Evolutionary conservation across 106 monocot genomes (phyloP), one percentile per base, ranked within the genome.

Genomic region (Dioscorea dumetorum): DNA sequence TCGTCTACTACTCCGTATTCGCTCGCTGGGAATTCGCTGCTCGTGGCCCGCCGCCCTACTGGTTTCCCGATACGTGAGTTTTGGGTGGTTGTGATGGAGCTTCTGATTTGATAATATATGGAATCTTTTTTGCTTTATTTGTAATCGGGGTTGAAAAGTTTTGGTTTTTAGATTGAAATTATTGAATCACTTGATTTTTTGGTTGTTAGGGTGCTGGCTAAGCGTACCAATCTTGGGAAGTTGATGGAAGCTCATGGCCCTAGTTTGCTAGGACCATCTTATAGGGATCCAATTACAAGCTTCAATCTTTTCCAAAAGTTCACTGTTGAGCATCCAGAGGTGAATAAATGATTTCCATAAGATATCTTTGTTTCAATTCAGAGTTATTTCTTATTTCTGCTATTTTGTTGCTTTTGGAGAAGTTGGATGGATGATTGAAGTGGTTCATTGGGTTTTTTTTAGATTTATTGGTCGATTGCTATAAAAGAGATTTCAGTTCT

Each of bases 401-500:
- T 48, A 1, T 9, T 17, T 49, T n/a, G n/a, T 61, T 67, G 28
- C 50, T 48, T 24, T 66, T 52, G 23, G 60, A 22, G 65, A 22
- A 21, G n/a, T 9, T 11, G 8, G 22, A 2, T 59, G 18, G 54
- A 28, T 18, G 22, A 20, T 7, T 59, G 11, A 24, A 1, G 22
- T 18, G 28, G 3, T 59, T 59, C 12, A 28, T 28, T 22, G 50
- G 12, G 62, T 11, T 8, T 50, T 34, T 79, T 77, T 67, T 71
- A 95, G 95, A 80, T 82, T 11, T 91, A 91, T 35, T 95, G 91
- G 91, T 82, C 88, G 61, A 78, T 91, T 75, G 81, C 88, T 61
- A 20, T 86, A 53, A 88, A 86, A 66, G 83, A 95, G 69, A 84
- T 95, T 31, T 79, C 88, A 12, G 63, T 95, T 62, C 71, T 19